Evolutionary conservation across 1,284 basidiomycete species (phyloP), one percentile per base, ranked within the genome.

Genomic region (Boletus sp.): DNA sequence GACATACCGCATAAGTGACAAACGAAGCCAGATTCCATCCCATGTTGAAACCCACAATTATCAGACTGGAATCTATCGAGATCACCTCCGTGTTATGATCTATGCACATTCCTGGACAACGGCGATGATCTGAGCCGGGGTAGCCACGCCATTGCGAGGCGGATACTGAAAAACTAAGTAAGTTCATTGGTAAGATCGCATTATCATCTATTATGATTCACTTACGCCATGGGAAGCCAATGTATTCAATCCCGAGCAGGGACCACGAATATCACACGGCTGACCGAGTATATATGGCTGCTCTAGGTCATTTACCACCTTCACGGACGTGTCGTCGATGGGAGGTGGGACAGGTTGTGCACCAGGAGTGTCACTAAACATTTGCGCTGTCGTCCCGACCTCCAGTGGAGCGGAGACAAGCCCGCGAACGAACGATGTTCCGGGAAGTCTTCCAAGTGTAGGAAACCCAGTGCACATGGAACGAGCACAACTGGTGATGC

Each of bases 161-260:
- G 71, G 14, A 31, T 73, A 72, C 71, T 70, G 38, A 48, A 40
- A 19, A 40, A 47, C 0, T 48, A 30, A 6, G 28, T 23, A 48
- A 55, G n/a, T n/a, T n/a, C n/a, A n/a, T n/a, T n/a, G n/a, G n/a
- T n/a, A n/a, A n/a, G n/a, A 27, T 28, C 3, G 2, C 10, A 6
- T 49, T 28, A 28, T 23, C 7, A 21, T 11, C 1, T n/a, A n/a
- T n/a, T n/a, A 51, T 38, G 69, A 17, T 27, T 27, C 25, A 61
- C 69, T 62, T 23, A 74, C 69, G 25, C 79, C 77, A 44, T 80
- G 78, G 66, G 80, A 81, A n/a, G 79, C 80, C 23, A 81, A 68
- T 1, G 79, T 69, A 60, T 82, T 83, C 37, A 82, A 69, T 17
- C 77, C 85, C 7, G 84, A 81, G 58, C 81, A 82, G 1, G 81